These are phyloP conservation scores for Aureobasidium namibiae DNA, from an alignment of 2,329 filamentous ascomycete genomes.

Conservation along the genomic window DNA sequence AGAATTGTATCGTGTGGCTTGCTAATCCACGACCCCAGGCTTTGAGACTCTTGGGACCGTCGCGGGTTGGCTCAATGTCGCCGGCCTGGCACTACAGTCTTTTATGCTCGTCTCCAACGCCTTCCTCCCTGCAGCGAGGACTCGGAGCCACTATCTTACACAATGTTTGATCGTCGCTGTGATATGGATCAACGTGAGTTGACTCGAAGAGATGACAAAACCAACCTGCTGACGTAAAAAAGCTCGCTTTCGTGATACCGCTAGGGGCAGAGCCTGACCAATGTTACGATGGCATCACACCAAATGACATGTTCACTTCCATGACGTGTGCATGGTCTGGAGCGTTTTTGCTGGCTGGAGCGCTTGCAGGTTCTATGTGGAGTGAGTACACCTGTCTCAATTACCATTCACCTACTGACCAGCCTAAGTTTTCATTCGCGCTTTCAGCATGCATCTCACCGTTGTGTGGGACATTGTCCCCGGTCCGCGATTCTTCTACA, in stretches of 20 bases:
- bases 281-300: slow-evolving; percentile 85
- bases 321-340: slow-evolving; percentile 82
- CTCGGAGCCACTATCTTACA: slow-evolving; percentile 85
- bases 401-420: neutral
- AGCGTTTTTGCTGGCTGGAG: slow-evolving; percentile 75
- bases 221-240: slow-evolving; percentile 49
- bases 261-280: slow-evolving; percentile 69
- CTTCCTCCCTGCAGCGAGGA: slow-evolving; percentile 76
- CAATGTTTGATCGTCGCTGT: slow-evolving; percentile 74
- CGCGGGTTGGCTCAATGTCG: slow-evolving; percentile 78
- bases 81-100: slow-evolving; percentile 59
- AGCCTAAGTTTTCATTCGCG: slow-evolving; percentile 63
- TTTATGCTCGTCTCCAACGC: slow-evolving; percentile 76
- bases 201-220: slow-evolving; percentile 34
- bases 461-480: slow-evolving; percentile 96
- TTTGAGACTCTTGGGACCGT: slow-evolving; percentile 52
- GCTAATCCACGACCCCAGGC: slow-evolving; percentile 25
- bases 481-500: slow-evolving; percentile 82
- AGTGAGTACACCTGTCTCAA: slow-evolving; percentile 32
- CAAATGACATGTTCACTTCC: slow-evolving; percentile 80
- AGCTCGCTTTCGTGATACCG: slow-evolving; percentile 81
- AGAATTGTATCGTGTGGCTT: neutral
- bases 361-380: slow-evolving; percentile 80
- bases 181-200: slow-evolving; percentile 71
- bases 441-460: slow-evolving; percentile 87